phyloP scores from a whole-genome alignment of 2,329 filamentous ascomycete genomes.

The Penicillium vulpinum region DNA sequence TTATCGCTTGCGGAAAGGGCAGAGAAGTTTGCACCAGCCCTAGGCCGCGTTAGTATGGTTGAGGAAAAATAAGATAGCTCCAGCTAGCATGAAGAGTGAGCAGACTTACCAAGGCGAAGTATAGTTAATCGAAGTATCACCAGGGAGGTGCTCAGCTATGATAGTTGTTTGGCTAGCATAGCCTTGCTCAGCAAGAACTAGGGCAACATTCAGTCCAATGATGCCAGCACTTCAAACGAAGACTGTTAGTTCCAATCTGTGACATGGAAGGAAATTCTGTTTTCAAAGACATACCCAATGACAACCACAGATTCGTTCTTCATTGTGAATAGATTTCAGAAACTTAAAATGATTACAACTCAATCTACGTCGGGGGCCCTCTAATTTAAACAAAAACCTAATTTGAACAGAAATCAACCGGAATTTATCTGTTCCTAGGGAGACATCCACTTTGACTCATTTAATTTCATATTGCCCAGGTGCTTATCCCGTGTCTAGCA shows the following conservation, averaged over 20 bases:
- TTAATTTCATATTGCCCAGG: neutral
- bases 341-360: neutral
- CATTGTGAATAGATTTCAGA: neutral
- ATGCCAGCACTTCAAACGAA: neutral
- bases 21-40: slow-evolving; percentile 50
- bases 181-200: neutral
- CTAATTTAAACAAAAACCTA: neutral
- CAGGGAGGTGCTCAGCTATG: slow-evolving; percentile 44
- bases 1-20: slow-evolving; percentile 45
- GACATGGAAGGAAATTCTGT: neutral
- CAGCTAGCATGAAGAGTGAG: neutral
- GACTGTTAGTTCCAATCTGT: neutral
- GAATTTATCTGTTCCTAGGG: too few species aligned
- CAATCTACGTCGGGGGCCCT: neutral
- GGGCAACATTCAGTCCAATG: neutral
- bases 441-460: neutral
- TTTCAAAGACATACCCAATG: neutral
- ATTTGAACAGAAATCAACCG: neutral
- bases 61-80: neutral
- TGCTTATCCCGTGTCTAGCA: neutral
- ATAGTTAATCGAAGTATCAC: slow-evolving; percentile 42
- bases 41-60: neutral
- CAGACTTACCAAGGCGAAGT: slow-evolving; percentile 42
- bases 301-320: neutral
- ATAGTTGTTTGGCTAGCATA: slow-evolving; percentile 27